Conservation (phyloP, 345 rosid species). For the Turritis glabra region DNA sequence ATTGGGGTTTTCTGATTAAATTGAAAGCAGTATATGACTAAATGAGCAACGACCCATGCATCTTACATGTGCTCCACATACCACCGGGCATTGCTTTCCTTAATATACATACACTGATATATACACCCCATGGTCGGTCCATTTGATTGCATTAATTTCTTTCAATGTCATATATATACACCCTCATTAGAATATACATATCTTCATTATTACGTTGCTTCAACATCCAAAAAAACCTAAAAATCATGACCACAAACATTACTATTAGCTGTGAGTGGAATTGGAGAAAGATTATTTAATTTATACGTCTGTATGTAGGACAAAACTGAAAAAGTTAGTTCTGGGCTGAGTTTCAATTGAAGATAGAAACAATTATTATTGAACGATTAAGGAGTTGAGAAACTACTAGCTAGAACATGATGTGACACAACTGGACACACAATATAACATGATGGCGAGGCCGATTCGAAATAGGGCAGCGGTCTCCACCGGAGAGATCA, state of each 20-base stretch:
- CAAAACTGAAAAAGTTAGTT: not conserved
- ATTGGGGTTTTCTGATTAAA: too few species aligned
- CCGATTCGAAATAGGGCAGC: too few species aligned
- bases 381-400: not conserved
- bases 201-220: not conserved
- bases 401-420: too few species aligned
- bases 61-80: slow-evolving; percentile 25
- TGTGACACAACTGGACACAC: too few species aligned
- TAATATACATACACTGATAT: not conserved
- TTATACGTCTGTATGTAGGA: not conserved
- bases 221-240: not conserved
- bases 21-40: slow-evolving; percentile 8
- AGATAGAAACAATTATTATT: not conserved
- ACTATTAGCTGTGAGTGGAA: not conserved
- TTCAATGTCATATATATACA: slow-evolving; percentile 9
- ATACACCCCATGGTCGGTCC: slow-evolving; percentile 27
- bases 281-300: not conserved
- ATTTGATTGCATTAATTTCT: slow-evolving; percentile 22
- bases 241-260: not conserved
- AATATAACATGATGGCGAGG: too few species aligned
- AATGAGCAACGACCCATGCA: slow-evolving; percentile 35
- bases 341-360: too few species aligned
- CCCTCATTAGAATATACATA: not conserved
- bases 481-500: too few species aligned
- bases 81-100: slow-evolving; percentile 27